Conservation (phyloP, 352 stramenopile genomes). For the Globisporangium barbulae region DNA sequence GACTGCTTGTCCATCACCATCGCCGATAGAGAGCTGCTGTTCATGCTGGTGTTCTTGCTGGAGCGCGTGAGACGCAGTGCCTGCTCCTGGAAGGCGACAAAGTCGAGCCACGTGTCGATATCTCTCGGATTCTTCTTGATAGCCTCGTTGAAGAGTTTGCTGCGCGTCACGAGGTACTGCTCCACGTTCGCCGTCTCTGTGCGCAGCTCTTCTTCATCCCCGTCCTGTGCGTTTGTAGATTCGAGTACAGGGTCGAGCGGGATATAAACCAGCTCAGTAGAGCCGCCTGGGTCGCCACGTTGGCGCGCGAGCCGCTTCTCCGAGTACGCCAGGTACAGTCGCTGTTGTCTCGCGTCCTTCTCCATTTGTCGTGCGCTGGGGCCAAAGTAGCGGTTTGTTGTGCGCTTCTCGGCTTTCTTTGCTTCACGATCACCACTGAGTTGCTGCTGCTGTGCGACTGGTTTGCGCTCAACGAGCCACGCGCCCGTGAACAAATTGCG, state of each 20-base stretch:
- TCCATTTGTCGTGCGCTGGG: conserved; percentile 37
- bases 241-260: conserved; percentile 52
- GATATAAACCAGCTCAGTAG: conserved; percentile 52
- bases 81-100: conserved; percentile 76
- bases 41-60: neutral
- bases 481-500: conserved; percentile 40
- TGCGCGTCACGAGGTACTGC: conserved; percentile 51
- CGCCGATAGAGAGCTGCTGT: conserved; percentile 15
- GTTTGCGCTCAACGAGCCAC: conserved; percentile 31
- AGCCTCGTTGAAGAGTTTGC: conserved; percentile 44
- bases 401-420: neutral
- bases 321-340: conserved; percentile 70
- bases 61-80: conserved; percentile 34
- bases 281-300: neutral
- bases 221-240: neutral
- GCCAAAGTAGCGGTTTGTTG: conserved; percentile 52
- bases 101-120: conserved; percentile 57
- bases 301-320: conserved; percentile 38
- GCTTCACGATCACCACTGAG: neutral
- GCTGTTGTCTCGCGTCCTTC: conserved; percentile 31
- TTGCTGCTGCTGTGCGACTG: conserved; percentile 2
- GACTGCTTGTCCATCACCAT: conserved; percentile 63
- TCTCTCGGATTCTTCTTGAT: conserved; percentile 38
- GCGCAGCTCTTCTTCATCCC: conserved; percentile 23
- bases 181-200: conserved; percentile 68